Evolutionary conservation across 768 basidiomycete species (phyloP), one percentile per base, ranked within the genome.

Genomic region (Tylopilus balloui): DNA sequence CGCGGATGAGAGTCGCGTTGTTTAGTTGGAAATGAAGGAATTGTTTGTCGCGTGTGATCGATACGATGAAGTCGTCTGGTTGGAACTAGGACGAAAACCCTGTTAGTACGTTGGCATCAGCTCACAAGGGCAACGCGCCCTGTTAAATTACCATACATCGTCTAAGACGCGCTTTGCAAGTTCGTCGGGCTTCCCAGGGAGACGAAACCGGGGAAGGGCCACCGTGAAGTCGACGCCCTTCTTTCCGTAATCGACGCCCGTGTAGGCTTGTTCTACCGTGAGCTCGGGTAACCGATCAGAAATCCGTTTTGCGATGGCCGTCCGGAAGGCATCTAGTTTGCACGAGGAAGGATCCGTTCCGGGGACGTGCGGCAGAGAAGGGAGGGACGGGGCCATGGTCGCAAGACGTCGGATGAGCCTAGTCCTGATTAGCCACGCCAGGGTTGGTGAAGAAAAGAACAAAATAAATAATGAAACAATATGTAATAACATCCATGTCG

Each of bases 181-280:
- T 27, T 86, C 84, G 36, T 92, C 87, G 0, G 87, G 77, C 63
- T 92, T 92, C 17, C 83, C 92, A 8, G 84, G 83, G 21, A 95
- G 71, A 47, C 89, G 77, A 71, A 94, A 97, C 53, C 94, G 80
- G n/a, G 93, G 89, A 42, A 97, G 68, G 1, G 95, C 92, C 17
- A 97, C 80, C 0, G 88, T 87, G 58, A 96, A 92, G 70, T 98
- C 95, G 37, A 78, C 84, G n/a, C 88, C 91, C 69, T 94, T 94
- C 71, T 94, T 92, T 29, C 89, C 91, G 54, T 86, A 88, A 64
- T 93, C 87, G 1, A 96, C 86, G 19, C 89, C 93, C 20, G 77
- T 65, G 68, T 89, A 96, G 0, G 84, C 91, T 60, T 89, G 81
- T 34, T 88, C 87, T 23, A 91, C 52, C 0, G 84, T 75, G 44